phyloP scores from a whole-genome alignment of 2,329 filamentous ascomycete genomes.

The Lasiodiplodia citricola region DNA sequence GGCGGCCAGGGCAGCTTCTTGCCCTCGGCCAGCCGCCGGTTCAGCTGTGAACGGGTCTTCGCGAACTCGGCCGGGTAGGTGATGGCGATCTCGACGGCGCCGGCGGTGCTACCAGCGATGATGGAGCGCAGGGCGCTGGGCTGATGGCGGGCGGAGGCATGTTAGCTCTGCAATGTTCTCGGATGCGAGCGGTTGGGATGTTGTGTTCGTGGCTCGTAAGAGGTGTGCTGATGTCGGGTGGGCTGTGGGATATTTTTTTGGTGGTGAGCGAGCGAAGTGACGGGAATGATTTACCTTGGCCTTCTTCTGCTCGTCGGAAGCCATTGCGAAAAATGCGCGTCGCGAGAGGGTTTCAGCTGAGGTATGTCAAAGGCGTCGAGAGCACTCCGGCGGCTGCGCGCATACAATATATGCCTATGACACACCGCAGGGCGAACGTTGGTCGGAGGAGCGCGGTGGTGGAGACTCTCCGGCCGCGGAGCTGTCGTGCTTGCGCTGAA shows the following conservation, averaged over 20 bases:
- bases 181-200: neutral
- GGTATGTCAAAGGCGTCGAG: neutral
- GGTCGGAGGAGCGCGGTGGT: slow-evolving; percentile 10
- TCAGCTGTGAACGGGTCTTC: slow-evolving; percentile 93
- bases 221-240: slow-evolving; percentile 1
- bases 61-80: slow-evolving; percentile 97
- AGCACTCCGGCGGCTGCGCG: neutral
- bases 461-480: slow-evolving; percentile 18
- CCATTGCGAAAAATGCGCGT: slow-evolving; percentile 15
- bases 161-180: neutral
- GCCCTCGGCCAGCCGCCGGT: slow-evolving; percentile 77
- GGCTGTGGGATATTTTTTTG: neutral
- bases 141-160: slow-evolving; percentile 38
- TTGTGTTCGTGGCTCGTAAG: neutral
- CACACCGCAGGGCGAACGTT: neutral
- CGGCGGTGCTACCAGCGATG: slow-evolving; percentile 89
- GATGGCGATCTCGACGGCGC: slow-evolving; percentile 93
- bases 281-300: slow-evolving; percentile 19
- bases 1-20: slow-evolving; percentile 94
- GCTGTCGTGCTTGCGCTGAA: slow-evolving; percentile 8
- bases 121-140: slow-evolving; percentile 88
- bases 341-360: neutral
- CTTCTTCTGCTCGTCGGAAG: slow-evolving; percentile 28
- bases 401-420: slow-evolving; percentile 3
- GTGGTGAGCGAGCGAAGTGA: neutral